Conservation (phyloP, 1,284 basidiomycete genomes). For the Cutaneotrichosporon sp. region DNA sequence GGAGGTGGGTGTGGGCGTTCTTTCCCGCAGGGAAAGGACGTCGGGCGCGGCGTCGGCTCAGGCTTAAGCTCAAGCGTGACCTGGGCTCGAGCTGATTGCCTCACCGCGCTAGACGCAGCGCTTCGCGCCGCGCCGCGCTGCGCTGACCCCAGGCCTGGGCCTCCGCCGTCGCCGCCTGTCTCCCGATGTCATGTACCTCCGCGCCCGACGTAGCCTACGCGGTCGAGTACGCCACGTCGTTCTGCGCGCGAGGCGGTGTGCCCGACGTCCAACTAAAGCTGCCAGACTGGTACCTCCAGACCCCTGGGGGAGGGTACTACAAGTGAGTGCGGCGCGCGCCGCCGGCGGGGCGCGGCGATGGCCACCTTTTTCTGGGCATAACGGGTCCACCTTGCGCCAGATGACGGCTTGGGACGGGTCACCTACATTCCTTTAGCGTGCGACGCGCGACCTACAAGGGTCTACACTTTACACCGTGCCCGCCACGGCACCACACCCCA, state of each 20-base stretch:
- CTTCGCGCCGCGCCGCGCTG: neutral
- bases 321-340: conserved; percentile 22
- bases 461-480: no score
- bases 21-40: neutral
- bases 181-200: conserved; percentile 26
- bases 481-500: no score
- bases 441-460: no score
- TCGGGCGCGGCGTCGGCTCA: no score
- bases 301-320: conserved; percentile 27
- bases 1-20: conserved; percentile 28
- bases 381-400: no score
- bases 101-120: neutral
- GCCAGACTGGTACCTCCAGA: conserved; percentile 20
- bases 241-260: conserved; percentile 33
- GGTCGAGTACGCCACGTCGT: conserved; percentile 28
- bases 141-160: conserved; percentile 18
- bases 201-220: conserved; percentile 42
- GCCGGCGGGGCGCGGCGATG: no score
- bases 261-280: conserved; percentile 20
- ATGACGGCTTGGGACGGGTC: no score
- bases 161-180: conserved; percentile 22
- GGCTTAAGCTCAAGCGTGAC: neutral
- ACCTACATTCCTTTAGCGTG: no score
- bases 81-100: neutral
- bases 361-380: no score